phyloP scores from a whole-genome alignment of 2,329 filamentous ascomycete species.

The Diplodia seriata region DNA sequence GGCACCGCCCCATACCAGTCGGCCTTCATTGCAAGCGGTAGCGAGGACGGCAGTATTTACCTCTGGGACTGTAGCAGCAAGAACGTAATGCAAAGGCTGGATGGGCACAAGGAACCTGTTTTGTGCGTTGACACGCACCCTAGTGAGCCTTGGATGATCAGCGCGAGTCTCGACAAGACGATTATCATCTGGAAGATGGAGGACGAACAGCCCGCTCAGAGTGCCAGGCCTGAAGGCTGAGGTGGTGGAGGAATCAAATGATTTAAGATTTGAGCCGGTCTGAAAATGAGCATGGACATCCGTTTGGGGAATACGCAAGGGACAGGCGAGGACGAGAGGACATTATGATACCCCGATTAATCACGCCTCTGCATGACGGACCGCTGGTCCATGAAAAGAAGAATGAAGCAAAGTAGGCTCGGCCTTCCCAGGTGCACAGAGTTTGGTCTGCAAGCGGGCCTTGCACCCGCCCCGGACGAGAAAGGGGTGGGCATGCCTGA shows the following conservation, averaged over 20 bases:
- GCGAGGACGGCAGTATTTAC: slow-evolving; percentile 83
- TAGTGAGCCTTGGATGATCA: slow-evolving; percentile 62
- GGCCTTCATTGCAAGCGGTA: slow-evolving; percentile 80
- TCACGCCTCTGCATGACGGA: background rate
- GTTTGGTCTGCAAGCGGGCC: background rate
- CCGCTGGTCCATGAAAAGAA: too few relatives aligned
- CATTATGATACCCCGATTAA: background rate
- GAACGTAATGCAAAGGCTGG: slow-evolving; percentile 73
- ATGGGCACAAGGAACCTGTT: slow-evolving; percentile 64
- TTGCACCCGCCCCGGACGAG: background rate
- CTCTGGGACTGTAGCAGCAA: slow-evolving; percentile 93
- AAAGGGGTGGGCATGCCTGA: background rate
- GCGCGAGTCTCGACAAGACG: slow-evolving; percentile 67
- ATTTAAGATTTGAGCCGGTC: background rate
- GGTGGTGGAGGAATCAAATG: background rate
- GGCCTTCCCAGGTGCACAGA: background rate
- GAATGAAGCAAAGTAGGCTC: background rate
- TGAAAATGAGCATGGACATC: background rate
- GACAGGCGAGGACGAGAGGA: background rate
- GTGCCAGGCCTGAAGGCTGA: background rate
- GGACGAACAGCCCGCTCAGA: slow-evolving; percentile 33
- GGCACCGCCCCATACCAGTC: slow-evolving; percentile 48
- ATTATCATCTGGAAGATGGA: slow-evolving; percentile 66
- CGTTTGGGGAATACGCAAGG: background rate
- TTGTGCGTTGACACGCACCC: slow-evolving; percentile 66